Evolutionary conservation across 2,329 filamentous ascomycete species (phyloP).

Genomic region (Diaporthe sp.): DNA sequence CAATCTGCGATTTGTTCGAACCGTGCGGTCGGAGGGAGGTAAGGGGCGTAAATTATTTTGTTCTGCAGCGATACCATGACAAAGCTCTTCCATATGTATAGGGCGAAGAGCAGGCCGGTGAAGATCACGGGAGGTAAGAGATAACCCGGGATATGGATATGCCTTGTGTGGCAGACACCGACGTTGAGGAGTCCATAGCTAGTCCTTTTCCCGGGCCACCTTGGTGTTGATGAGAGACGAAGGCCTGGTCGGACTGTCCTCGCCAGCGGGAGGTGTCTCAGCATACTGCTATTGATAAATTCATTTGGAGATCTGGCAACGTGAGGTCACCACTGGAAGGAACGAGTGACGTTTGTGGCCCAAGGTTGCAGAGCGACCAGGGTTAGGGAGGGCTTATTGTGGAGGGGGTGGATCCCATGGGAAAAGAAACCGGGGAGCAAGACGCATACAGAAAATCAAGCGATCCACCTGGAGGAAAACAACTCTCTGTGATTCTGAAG

Average conservation of each 20-base stretch:
- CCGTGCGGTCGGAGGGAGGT: constrained; percentile 77
- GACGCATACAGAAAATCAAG: not conserved
- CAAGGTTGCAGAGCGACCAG: not conserved
- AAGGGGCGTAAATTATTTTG: constrained; percentile 85
- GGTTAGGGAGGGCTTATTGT: not conserved
- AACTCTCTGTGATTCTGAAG: not conserved
- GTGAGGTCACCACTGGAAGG: not conserved
- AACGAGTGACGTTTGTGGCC: not conserved
- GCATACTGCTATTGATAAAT: constrained; percentile 29
- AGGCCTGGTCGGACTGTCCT: not conserved
- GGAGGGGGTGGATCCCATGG: not conserved
- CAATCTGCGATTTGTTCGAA: constrained; percentile 77
- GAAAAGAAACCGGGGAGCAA: not conserved
- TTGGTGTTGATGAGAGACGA: constrained; percentile 36
- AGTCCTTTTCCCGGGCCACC: not conserved
- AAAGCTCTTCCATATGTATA: constrained; percentile 77
- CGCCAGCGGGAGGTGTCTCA: constrained; percentile 32
- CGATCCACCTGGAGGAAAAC: not conserved
- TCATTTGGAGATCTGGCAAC: not conserved
- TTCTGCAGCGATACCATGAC: constrained; percentile 86
- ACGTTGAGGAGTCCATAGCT: constrained; percentile 22
- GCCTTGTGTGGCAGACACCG: constrained; percentile 42
- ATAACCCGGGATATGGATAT: constrained; percentile 54
- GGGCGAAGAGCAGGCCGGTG: constrained; percentile 70
- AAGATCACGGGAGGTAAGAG: constrained; percentile 78